Percentiles rank a stretch among this genome's conserved stretches.
These are phyloP conservation scores for Neoboletus subvelutipes DNA, from an alignment of 768 basidiomycete species.

Conservation along the genomic window DNA sequence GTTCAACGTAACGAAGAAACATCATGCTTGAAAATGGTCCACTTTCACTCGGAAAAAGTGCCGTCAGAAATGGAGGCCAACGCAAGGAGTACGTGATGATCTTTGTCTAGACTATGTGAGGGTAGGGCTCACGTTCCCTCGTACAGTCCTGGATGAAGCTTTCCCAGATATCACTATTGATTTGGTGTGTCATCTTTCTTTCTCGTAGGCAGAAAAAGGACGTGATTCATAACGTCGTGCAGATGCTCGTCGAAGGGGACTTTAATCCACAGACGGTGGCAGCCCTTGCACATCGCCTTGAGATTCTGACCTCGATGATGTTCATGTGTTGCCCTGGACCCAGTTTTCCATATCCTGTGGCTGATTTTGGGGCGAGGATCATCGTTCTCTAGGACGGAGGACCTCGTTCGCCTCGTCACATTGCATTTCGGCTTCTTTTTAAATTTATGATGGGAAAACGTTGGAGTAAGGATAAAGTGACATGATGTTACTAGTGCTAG, in stretches of 20 bases:
- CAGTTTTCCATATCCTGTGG: conserved; percentile 40
- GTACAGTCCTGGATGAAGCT: conserved; percentile 55
- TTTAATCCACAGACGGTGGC: conserved; percentile 49
- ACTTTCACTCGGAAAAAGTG: conserved; percentile 57
- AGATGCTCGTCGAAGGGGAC: conserved; percentile 46
- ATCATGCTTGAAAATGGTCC: conserved; percentile 63
- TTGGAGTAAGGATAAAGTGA: too few relatives aligned
- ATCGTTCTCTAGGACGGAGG: conserved; percentile 29
- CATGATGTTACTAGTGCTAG: neutral
- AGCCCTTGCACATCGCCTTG: conserved; percentile 47
- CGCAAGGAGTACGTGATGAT: conserved; percentile 47
- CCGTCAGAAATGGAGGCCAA: conserved; percentile 77
- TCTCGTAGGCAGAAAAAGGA: neutral
- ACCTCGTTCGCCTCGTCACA: neutral
- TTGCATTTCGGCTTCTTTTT: too few relatives aligned
- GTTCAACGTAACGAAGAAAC: conserved; percentile 70
- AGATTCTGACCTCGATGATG: conserved; percentile 55
- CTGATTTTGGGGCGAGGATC: conserved; percentile 54
- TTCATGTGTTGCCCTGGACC: conserved; percentile 62
- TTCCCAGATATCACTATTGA: conserved; percentile 67
- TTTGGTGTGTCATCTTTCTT: conserved; percentile 36
- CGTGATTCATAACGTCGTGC: neutral
- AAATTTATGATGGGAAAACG: too few relatives aligned
- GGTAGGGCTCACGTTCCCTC: neutral
- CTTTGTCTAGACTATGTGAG: neutral